Conservation (phyloP, 495 filamentous ascomycete genomes). For the Chaetomium tenue region DNA sequence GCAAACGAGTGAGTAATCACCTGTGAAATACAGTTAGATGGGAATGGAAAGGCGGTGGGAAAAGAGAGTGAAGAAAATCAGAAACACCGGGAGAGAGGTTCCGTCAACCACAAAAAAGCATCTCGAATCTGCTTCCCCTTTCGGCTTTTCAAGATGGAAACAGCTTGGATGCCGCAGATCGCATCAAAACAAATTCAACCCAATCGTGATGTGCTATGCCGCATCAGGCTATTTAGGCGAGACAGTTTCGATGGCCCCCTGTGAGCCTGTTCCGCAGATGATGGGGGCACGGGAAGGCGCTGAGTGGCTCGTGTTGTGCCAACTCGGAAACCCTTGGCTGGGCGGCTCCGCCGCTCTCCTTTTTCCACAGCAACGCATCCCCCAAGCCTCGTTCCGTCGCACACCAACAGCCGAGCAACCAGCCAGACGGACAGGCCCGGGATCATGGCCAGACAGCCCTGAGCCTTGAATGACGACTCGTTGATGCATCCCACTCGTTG, state of each 20-base stretch:
- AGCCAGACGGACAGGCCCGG: constrained; percentile 24
- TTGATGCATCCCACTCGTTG: constrained; percentile 26
- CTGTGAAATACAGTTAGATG: too few relatives aligned
- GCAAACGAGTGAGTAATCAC: too few relatives aligned
- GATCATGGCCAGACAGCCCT: constrained; percentile 16
- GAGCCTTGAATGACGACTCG: constrained; percentile 23
- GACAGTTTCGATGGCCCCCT: constrained; percentile 24
- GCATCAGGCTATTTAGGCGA: constrained; percentile 34
- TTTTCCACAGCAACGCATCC: constrained; percentile 32
- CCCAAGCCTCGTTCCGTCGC: constrained; percentile 22
- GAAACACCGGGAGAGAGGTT: too few relatives aligned
- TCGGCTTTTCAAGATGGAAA: too few relatives aligned
- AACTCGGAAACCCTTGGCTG: constrained; percentile 1
- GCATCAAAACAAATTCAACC: neutral
- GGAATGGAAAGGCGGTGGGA: too few relatives aligned
- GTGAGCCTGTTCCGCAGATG: constrained; percentile 1
- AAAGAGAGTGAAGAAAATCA: too few relatives aligned
- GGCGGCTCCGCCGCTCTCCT: constrained; percentile 20
- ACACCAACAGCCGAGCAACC: constrained; percentile 35
- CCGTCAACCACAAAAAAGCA: too few relatives aligned
- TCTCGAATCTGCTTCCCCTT: too few relatives aligned
- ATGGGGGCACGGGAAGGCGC: neutral
- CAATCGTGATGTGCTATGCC: constrained; percentile 12
- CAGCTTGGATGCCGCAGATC: too few relatives aligned
- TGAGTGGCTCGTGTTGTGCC: constrained; percentile 4